These are phyloP conservation scores for Fistulina hepatica DNA, from an alignment of 1,284 basidiomycete genomes.

Conservation along the genomic window DNA sequence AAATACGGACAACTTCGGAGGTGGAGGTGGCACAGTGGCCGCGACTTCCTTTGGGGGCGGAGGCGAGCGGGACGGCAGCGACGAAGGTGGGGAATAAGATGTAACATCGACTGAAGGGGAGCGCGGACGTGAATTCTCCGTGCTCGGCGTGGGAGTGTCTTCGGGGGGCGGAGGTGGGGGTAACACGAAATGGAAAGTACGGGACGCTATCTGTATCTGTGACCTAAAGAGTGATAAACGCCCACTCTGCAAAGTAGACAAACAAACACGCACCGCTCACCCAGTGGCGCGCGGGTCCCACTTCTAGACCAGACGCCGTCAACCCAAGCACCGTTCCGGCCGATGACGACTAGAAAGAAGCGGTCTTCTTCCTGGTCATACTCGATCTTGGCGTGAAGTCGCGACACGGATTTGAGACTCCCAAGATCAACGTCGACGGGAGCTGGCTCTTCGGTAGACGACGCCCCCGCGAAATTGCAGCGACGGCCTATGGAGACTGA, in stretches of 20 bases:
- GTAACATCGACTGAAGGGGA: constrained; percentile 71
- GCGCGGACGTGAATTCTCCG: constrained; percentile 50
- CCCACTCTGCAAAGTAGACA: constrained; percentile 8
- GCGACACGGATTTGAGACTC: constrained; percentile 91
- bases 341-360: constrained; percentile 86
- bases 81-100: constrained; percentile 72
- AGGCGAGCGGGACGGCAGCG: constrained; percentile 62
- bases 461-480: constrained; percentile 42
- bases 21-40: constrained; percentile 16
- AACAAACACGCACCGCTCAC: constrained; percentile 57
- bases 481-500: constrained; percentile 71
- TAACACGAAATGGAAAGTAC: constrained; percentile 94
- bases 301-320: constrained; percentile 91
- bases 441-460: constrained; percentile 45
- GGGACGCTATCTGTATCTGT: constrained; percentile 96
- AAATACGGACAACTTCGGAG: constrained; percentile 13
- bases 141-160: constrained; percentile 67
- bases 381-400: constrained; percentile 92
- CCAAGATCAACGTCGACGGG: constrained; percentile 94
- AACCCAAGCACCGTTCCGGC: constrained; percentile 96
- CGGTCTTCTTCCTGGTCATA: constrained; percentile 80
- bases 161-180: constrained; percentile 66
- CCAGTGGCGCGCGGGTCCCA: constrained; percentile 73
- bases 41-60: constrained; percentile 30
- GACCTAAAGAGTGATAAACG: constrained; percentile 46